Evolutionary conservation across 805 yeast species (phyloP).

Genomic region (Grigorovia transvaalensis): DNA sequence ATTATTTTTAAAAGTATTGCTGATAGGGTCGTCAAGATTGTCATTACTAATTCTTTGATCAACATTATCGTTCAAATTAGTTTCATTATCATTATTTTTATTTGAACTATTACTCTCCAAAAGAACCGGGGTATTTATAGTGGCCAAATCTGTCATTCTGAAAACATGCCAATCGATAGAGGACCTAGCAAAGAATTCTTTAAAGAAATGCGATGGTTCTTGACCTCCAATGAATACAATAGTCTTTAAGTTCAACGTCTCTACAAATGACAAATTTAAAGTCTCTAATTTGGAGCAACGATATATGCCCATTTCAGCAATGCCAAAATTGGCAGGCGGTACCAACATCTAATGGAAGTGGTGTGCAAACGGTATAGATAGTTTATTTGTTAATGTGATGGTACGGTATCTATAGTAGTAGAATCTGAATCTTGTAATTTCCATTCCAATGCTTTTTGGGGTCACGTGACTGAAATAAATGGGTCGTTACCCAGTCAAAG

Average conservation of each 20-base stretch:
- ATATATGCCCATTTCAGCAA: constrained; percentile 80
- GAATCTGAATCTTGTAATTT: too few species aligned
- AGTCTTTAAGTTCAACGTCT: constrained; percentile 57
- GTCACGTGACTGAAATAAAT: too few species aligned
- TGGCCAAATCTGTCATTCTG: constrained; percentile 25
- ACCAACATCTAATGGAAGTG: constrained; percentile 47
- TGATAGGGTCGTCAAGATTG: not conserved
- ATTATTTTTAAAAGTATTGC: not conserved
- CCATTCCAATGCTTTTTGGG: too few species aligned
- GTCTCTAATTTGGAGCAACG: constrained; percentile 73
- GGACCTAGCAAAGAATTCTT: constrained; percentile 50
- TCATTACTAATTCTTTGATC: constrained; percentile 1
- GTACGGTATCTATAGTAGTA: too few species aligned
- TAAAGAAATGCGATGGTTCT: constrained; percentile 63
- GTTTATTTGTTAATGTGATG: too few species aligned
- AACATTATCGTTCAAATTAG: not conserved
- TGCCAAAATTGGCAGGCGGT: constrained; percentile 87
- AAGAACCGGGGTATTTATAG: constrained; percentile 6
- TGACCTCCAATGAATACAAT: constrained; percentile 76
- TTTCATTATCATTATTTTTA: constrained; percentile 1
- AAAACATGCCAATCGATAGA: constrained; percentile 38
- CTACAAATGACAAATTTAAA: constrained; percentile 66
- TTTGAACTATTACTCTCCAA: not conserved
- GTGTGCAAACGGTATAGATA: too few species aligned
- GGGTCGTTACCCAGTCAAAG: too few species aligned